Percentiles rank a stretch among this genome's conserved stretches.
phyloP scores from a whole-genome alignment of 192 early-diverging fungal species.

The Backusella macrospora region DNA sequence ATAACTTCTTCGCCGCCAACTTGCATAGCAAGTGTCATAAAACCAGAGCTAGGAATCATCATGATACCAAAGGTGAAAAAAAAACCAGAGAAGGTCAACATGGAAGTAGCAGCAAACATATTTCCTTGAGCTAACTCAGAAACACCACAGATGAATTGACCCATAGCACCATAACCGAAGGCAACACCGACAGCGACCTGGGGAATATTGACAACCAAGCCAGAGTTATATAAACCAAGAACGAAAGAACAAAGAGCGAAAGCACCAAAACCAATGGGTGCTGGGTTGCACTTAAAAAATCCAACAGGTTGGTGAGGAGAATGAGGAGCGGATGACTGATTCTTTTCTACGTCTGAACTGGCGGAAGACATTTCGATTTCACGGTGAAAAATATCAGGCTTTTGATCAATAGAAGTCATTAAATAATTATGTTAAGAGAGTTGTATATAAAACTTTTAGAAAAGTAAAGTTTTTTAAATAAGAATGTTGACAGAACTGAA shows the following conservation, averaged over 20 bases:
- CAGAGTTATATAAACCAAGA: slow-evolving; percentile 27
- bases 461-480: background rate
- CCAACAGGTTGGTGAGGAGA: background rate
- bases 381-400: background rate
- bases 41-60: slow-evolving; percentile 28
- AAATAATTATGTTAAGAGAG: background rate
- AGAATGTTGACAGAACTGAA: background rate
- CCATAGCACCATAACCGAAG: slow-evolving; percentile 25
- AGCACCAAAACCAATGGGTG: slow-evolving; percentile 30
- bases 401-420: slow-evolving; percentile 5
- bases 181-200: slow-evolving; percentile 31
- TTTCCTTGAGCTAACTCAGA: slow-evolving; percentile 27
- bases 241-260: slow-evolving; percentile 29
- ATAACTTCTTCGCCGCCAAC: background rate
- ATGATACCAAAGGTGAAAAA: slow-evolving; percentile 34
- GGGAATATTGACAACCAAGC: slow-evolving; percentile 7
- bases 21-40: background rate
- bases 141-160: slow-evolving; percentile 25
- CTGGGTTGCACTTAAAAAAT: slow-evolving; percentile 5
- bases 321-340: background rate
- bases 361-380: slow-evolving; percentile 10
- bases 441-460: background rate
- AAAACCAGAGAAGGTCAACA: slow-evolving; percentile 30
- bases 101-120: slow-evolving; percentile 30
- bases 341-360: slow-evolving; percentile 1